Conservation (phyloP, 73 alveolate species). For the Tetrahymena borealis region DNA sequence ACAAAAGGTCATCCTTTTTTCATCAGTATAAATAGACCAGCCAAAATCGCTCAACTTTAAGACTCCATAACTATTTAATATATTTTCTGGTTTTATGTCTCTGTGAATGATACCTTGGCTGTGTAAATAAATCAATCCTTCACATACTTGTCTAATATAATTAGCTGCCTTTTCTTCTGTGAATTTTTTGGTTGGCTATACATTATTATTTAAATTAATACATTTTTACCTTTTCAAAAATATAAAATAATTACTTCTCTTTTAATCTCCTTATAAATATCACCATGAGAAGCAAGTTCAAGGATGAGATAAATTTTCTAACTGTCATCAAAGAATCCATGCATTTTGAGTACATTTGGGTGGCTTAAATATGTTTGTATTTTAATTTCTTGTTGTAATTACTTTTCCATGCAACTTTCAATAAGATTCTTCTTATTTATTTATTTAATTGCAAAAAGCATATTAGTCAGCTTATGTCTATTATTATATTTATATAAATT, state of each 20-base stretch:
- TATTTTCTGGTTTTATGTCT: constrained; percentile 62
- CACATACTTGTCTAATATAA: constrained; percentile 34
- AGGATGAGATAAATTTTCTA: constrained; percentile 79
- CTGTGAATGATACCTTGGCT: constrained; percentile 48
- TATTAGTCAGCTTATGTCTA: constrained; percentile 70
- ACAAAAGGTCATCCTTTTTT: constrained; percentile 74
- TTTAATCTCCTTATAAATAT: constrained; percentile 64
- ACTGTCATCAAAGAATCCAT: constrained; percentile 91
- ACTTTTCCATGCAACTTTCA: constrained; percentile 75
- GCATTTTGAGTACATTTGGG: constrained; percentile 76
- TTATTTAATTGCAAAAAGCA: constrained; percentile 81
- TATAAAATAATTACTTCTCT: constrained; percentile 5
- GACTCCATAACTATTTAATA: constrained; percentile 19
- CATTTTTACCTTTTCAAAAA: background rate
- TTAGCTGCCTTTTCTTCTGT: constrained; percentile 37
- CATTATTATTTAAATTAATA: background rate
- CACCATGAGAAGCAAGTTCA: constrained; percentile 94
- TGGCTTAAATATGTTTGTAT: constrained; percentile 82
- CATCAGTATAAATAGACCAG: constrained; percentile 38
- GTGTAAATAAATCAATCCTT: constrained; percentile 47
- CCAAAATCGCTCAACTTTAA: constrained; percentile 31
- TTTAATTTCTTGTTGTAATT: constrained; percentile 88
- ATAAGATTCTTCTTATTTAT: constrained; percentile 66
- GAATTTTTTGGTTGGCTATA: constrained; percentile 11
- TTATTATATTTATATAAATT: background rate